These are phyloP conservation scores for Entelexis sorbosivorans DNA, from an alignment of 1,139 yeast genomes.

Conservation along the genomic window DNA sequence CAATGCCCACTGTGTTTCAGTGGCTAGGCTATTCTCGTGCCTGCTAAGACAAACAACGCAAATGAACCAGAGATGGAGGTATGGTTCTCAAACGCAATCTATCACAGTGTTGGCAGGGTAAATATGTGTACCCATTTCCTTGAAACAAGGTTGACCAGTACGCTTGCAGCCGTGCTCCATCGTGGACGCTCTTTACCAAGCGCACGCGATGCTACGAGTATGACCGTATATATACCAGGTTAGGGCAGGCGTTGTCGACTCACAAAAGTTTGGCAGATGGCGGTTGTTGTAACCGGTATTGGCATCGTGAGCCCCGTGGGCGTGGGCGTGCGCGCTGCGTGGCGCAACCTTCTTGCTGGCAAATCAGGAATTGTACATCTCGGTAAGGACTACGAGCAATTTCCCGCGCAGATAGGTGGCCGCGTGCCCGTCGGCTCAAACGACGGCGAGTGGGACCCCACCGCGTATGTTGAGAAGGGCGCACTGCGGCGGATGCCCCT, in stretches of 20 bases:
- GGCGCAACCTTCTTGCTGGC: conserved; percentile 31
- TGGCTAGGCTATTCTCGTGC: no score
- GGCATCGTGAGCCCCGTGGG: conserved; percentile 86
- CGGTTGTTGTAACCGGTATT: conserved; percentile 88
- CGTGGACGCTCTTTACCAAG: background rate
- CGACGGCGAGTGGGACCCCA: conserved; percentile 45
- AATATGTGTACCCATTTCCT: no score
- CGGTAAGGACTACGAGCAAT: conserved; percentile 42
- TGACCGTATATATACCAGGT: background rate
- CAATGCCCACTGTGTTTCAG: no score
- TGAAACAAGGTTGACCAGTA: no score
- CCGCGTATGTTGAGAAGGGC: conserved; percentile 28
- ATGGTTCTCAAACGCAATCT: no score
- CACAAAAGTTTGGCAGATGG: conserved; percentile 1
- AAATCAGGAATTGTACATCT: conserved; percentile 34
- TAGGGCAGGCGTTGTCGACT: background rate
- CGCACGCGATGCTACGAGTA: background rate
- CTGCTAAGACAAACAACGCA: no score
- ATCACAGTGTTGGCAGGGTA: no score
- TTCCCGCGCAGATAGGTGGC: conserved; percentile 73
- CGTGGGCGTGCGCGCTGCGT: conserved; percentile 39
- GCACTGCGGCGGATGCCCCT: conserved; percentile 49
- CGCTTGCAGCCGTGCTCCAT: background rate
- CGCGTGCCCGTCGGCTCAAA: conserved; percentile 48
- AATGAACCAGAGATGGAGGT: no score